Conservation (phyloP, 345 rosid species). For the Euclidium syriacum region DNA sequence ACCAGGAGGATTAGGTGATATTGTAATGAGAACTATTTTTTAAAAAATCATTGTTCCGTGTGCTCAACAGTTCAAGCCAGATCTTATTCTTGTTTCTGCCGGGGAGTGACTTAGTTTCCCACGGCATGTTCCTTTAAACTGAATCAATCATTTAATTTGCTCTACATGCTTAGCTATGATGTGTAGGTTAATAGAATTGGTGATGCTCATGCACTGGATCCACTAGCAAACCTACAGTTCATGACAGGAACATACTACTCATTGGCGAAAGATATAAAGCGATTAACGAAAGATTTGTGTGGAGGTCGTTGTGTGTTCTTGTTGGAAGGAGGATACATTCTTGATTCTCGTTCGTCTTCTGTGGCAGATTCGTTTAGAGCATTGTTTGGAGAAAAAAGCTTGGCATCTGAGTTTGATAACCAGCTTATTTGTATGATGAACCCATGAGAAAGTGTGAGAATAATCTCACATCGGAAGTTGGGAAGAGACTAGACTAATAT, state of each 20-base stretch:
- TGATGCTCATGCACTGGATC: constrained; percentile 88
- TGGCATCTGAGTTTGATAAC: constrained; percentile 71
- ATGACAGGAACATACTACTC: constrained; percentile 83
- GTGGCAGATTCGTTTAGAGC: constrained; percentile 86
- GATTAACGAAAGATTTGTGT: constrained; percentile 73
- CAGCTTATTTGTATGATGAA: constrained; percentile 79
- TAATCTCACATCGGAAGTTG: too few relatives aligned
- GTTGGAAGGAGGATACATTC: constrained; percentile 96
- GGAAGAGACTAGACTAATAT: too few relatives aligned
- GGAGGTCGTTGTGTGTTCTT: constrained; percentile 85
- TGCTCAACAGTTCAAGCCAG: constrained; percentile 88
- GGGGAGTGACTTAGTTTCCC: too few relatives aligned
- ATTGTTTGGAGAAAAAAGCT: constrained; percentile 70
- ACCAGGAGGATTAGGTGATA: constrained; percentile 95
- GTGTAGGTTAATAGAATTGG: too few relatives aligned
- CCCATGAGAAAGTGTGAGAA: constrained; percentile 62
- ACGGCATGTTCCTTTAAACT: too few relatives aligned
- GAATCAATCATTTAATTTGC: too few relatives aligned
- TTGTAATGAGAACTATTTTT: constrained; percentile 72
- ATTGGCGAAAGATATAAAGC: constrained; percentile 67
- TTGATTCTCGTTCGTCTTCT: constrained; percentile 71
- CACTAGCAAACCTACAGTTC: constrained; percentile 74
- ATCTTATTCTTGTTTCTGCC: constrained; percentile 92
- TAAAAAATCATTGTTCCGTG: constrained; percentile 85
- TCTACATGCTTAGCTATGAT: too few relatives aligned